phyloP scores from a whole-genome alignment of 2,329 filamentous ascomycete genomes.

The Zasmidium cellare region DNA sequence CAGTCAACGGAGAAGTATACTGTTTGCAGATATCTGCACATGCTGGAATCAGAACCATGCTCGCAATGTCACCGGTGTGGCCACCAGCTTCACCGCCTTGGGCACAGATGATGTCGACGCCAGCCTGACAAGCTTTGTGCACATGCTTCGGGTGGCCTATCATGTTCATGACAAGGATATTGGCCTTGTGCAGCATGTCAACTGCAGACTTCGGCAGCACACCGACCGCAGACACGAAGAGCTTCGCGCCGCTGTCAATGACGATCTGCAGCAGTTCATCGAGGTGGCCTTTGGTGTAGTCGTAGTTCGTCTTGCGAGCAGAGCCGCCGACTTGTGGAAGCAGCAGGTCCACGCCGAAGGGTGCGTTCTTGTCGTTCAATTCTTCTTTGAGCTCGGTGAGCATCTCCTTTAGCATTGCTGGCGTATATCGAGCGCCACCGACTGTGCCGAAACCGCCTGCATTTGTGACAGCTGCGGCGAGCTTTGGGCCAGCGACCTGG shows the following conservation, averaged over 20 bases:
- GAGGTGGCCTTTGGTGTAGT: constrained; percentile 98
- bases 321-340: constrained; percentile 90
- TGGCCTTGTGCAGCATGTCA: constrained; percentile 80
- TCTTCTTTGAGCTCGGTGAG: constrained; percentile 88
- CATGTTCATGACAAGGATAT: constrained; percentile 99
- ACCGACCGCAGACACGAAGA: constrained; percentile 96
- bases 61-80: constrained; percentile 74
- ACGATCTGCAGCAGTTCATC: constrained; percentile 84
- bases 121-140: constrained; percentile 85
- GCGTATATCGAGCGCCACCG: constrained; percentile 89
- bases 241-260: constrained; percentile 81
- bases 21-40: constrained; percentile 79
- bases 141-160: constrained; percentile 98
- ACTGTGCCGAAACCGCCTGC: constrained; percentile 94
- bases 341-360: constrained; percentile 89
- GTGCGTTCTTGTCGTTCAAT: constrained; percentile 82
- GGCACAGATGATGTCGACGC: constrained; percentile 93
- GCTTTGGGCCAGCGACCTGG: constrained; percentile 90
- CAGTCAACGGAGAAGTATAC: constrained; percentile 81
- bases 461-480: constrained; percentile 93
- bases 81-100: constrained; percentile 96
- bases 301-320: constrained; percentile 85
- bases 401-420: constrained; percentile 92
- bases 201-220: constrained; percentile 82
- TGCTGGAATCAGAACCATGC: constrained; percentile 83